Percentiles rank a stretch among this genome's conserved stretches.
phyloP scores from a whole-genome alignment of 148 eudicot genomes.

The Chenopodium suecicum region DNA sequence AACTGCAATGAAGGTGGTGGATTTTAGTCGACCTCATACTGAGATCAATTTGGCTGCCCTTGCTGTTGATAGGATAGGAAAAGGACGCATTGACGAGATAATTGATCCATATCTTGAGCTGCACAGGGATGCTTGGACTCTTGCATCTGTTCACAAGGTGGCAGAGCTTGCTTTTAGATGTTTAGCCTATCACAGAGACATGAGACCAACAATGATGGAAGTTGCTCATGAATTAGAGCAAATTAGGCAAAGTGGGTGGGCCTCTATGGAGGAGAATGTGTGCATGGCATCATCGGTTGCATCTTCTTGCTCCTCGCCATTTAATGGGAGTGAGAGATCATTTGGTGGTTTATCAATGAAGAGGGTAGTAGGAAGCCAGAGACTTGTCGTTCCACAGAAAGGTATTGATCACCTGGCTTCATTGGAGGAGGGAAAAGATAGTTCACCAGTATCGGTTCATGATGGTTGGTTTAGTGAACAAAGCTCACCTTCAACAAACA shows the following conservation, averaged over 20 bases:
- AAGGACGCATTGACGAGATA: slow-evolving; percentile 73
- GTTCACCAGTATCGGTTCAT: slow-evolving; percentile 88
- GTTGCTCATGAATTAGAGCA: slow-evolving; percentile 76
- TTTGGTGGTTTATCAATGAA: slow-evolving; percentile 29
- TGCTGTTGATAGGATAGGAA: slow-evolving; percentile 76
- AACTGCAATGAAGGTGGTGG: slow-evolving; percentile 77
- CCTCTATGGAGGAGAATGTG: slow-evolving; percentile 51
- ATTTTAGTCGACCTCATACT: slow-evolving; percentile 56
- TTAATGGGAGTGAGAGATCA: slow-evolving; percentile 60
- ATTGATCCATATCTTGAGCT: slow-evolving; percentile 68
- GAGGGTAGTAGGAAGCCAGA: slow-evolving; percentile 49
- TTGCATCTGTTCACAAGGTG: slow-evolving; percentile 65
- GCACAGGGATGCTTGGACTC: slow-evolving; percentile 80
- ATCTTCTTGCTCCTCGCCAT: slow-evolving; percentile 70
- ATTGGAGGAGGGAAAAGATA: slow-evolving; percentile 51
- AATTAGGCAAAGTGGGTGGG: slow-evolving; percentile 56
- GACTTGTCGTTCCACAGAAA: slow-evolving; percentile 50
- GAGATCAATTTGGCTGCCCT: slow-evolving; percentile 82
- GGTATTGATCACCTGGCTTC: slow-evolving; percentile 34
- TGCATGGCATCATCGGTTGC: slow-evolving; percentile 55
- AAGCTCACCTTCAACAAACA: slow-evolving; percentile 88
- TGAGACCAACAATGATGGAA: slow-evolving; percentile 86
- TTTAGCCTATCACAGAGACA: slow-evolving; percentile 74
- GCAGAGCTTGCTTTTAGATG: slow-evolving; percentile 88
- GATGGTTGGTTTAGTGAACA: slow-evolving; percentile 84